Conservation (phyloP, 1,284 basidiomycete genomes). For the Cutaneotrichosporon arboriforme region DNA sequence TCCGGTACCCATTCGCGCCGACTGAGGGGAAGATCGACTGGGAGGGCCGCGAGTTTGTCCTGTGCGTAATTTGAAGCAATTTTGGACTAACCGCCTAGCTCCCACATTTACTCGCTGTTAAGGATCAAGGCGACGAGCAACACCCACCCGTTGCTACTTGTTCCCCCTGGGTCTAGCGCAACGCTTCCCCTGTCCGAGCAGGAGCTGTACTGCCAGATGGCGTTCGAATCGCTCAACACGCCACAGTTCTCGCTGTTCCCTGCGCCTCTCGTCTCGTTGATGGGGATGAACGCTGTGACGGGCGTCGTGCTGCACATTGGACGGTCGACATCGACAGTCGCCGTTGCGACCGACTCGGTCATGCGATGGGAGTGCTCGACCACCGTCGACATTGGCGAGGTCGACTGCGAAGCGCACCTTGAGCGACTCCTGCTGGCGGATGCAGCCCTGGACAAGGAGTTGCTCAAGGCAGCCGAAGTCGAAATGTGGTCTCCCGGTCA, state of each 20-base stretch:
- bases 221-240: conserved; percentile 94
- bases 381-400: conserved; percentile 61
- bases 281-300: conserved; percentile 68
- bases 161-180: conserved; percentile 57
- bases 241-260: conserved; percentile 79
- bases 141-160: conserved; percentile 47
- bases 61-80: conserved; percentile 55
- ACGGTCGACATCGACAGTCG: conserved; percentile 64
- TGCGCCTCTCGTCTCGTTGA: conserved; percentile 76
- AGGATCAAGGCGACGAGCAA: conserved; percentile 76
- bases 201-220: conserved; percentile 75
- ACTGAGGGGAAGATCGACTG: conserved; percentile 64
- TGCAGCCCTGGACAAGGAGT: conserved; percentile 56
- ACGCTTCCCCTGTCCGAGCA: conserved; percentile 54
- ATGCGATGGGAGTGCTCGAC: conserved; percentile 59
- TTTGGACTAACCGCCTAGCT: conserved; percentile 54
- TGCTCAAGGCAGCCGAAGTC: conserved; percentile 54
- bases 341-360: conserved; percentile 67
- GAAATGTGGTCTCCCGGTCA: conserved; percentile 29
- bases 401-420: conserved; percentile 70
- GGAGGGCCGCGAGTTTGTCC: conserved; percentile 84
- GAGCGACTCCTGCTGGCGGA: conserved; percentile 64
- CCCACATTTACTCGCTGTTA: conserved; percentile 71
- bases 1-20: conserved; percentile 80
- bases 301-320: conserved; percentile 85